Base-by-base conservation (phyloP, 805 yeast species). In the Yamadazyma laniorum region DNA sequence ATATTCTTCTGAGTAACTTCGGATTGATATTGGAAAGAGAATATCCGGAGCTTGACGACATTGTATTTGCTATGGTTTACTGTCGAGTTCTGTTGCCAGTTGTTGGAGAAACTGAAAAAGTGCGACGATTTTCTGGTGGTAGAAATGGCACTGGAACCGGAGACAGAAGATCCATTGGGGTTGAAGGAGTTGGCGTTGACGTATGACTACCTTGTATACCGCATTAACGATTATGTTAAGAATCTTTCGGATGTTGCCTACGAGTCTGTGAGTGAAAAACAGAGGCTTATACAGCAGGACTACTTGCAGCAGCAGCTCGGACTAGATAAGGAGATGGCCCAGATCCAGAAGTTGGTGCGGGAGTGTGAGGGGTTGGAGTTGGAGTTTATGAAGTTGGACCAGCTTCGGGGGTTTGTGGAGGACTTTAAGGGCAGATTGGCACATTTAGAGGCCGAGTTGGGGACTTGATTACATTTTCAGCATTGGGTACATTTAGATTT, bases 121-220 rank as follows among this genome's bases (percentile, higher is more conserved):
- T n/a, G n/a, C n/a, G n/a, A n/a, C n/a, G n/a, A n/a, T n/a, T n/a
- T n/a, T n/a, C n/a, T n/a, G n/a, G n/a, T n/a, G n/a, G n/a, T n/a
- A n/a, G n/a, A n/a, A n/a, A n/a, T n/a, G n/a, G n/a, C n/a, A n/a
- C n/a, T n/a, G n/a, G n/a, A n/a, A n/a, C n/a, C n/a, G 13, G 23
- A 26, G 13, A 8, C 21, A 12, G 75, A 72, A 17, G 90, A 84
- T 56, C 87, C 88, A 1, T 60, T 84, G 18, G 76, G 80, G 9
- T 69, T 84, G 13, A 74, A 77, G 48, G 70, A 74, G 39, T 60
- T 85, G 29, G 76, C 85, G 0, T 63, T 81, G 17, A 74, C 72
- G 37, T 83, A 75, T 53, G 91, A 85, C 49, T 80, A 82, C 48
- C 56, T 85, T 27, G 54, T 83, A 53, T 80, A 66, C 60, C 78